Base-by-base conservation (phyloP, 1,284 basidiomycete genomes). In the Uromyces viciae-fabae region DNA sequence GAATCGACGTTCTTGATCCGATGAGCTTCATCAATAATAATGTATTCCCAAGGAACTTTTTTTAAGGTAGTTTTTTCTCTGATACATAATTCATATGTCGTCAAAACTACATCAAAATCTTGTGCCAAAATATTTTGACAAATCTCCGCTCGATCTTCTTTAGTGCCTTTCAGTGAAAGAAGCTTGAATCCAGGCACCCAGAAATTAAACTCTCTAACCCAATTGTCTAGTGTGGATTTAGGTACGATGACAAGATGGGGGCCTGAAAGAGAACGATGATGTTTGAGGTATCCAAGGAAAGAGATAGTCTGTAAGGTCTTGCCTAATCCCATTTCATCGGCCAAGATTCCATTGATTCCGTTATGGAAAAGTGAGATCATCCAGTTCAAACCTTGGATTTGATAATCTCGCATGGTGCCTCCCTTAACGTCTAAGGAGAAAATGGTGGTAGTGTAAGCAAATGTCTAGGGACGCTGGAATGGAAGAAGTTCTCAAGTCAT, bases 1-100 rank as follows among this genome's bases (percentile, higher is more conserved):
- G 94, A 98, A 86, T 99, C 94, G 84, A 96, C 95, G 84, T 99
- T 99, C 89, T 99, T 99, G 90, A 99, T 99, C 52, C 96, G 92
- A 85, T 99, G 97, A 0, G 96, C 97, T 87, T 99, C 97, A 87
- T 99, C 96, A 85, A 99, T 99, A 83, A 94, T 90, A 86, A 99
- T 98, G 87, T 99, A 99, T 66, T 97, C 94, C 89, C 98, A 99
- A 0, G 92, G 93, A 85, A 98, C 94, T 87, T 96, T 97, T 87
- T 94, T 95, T 83, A 99, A 89, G 0, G 92, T 90, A 36, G 90
- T 90, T 87, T 95, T 95, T 85, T 99, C 97, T 84, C 97, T 94
- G 82, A 99, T 89, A 86, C 95, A 98, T 84, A 99, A 93, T 86
- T 99, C 97, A 88, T 99, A 99, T 0, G 94, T 94, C 0, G 97